Percentiles rank a stretch among this genome's conserved stretches.
These are phyloP conservation scores for Metschnikowia henanensis DNA, from an alignment of 805 yeast genomes.

Conservation along the genomic window DNA sequence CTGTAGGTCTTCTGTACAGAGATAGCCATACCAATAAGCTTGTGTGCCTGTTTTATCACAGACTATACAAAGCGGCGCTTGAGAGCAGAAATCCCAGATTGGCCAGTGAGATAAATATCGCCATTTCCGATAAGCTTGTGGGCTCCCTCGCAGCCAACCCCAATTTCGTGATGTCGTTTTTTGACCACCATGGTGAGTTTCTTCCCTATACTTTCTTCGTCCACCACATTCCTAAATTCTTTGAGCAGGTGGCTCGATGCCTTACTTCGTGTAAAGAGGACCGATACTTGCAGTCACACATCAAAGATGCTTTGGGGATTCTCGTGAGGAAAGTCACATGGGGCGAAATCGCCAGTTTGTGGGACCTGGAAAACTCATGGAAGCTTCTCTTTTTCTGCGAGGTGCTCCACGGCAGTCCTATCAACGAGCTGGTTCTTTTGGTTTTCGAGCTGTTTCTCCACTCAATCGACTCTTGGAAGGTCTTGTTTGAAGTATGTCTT, in stretches of 20 bases:
- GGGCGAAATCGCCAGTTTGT: conserved; percentile 5
- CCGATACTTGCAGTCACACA: conserved; percentile 5
- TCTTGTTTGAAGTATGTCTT: conserved; percentile 10
- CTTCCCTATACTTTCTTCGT: conserved; percentile 10
- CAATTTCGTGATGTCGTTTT: conserved; percentile 8
- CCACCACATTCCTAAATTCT: conserved; percentile 3
- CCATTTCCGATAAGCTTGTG: conserved; percentile 10
- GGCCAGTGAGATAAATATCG: conserved; percentile 2
- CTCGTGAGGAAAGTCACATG: conserved; percentile 7
- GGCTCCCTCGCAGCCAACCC: conserved; percentile 4
- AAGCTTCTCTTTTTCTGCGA: conserved; percentile 13
- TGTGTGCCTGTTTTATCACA: conserved; percentile 11
- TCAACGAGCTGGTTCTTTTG: conserved; percentile 7
- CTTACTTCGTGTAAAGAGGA: conserved; percentile 7
- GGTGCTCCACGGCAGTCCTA: conserved; percentile 7
- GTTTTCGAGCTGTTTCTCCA: conserved; percentile 13
- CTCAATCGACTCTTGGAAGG: conserved; percentile 14
- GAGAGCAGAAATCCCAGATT: conserved; percentile 1
- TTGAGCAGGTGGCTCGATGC: conserved; percentile 9
- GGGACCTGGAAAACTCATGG: conserved; percentile 12
- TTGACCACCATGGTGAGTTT: conserved; percentile 9
- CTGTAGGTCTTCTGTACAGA: conserved; percentile 10
- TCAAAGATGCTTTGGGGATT: conserved; percentile 1
- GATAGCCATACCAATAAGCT: conserved; percentile 10
- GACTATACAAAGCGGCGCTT: conserved; percentile 8